Base-by-base conservation (phyloP, 75 land plant species). In the Cupressus sempervirens region DNA sequence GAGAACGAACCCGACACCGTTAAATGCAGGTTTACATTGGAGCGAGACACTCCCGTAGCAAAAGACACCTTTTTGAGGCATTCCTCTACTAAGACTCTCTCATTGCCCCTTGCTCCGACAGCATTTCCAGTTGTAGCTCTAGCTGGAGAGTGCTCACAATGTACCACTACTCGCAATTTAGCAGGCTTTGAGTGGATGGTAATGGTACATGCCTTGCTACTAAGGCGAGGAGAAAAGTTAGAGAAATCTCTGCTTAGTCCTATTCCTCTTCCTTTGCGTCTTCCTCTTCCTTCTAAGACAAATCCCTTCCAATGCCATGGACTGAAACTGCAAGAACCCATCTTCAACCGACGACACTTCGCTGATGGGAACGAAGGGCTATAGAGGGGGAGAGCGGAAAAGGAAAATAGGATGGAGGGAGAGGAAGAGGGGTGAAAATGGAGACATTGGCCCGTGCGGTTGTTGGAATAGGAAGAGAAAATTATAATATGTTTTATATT, bases 61-160 rank as follows among this genome's bases (percentile, higher is more conserved):
- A 53, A 53, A 12, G 83, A 82, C 16, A 82, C 13, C 38, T 82
- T 82, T n/a, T 53, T 38, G 48, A 82, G 56, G 83, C 83, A 82
- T 4, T 82, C 83, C 65, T 35, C 38, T 32, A 82, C 83, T 7
- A 82, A 34, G 13, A 10, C 7, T 68, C 72, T 68, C 10, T 26
- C 72, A 20, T 11, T 56, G 23, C 5, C 67, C 11, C 52, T 50
- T 50, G 13, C 52, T 50, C 52, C 12, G 12, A 50, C 52, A 50
- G 10, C 52, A 50, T 50, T 50, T 50, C 52, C 52, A 50, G 52
- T 14, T 11, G 52, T 50, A 50, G 52, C 52, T 50, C 52, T 50
- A 50, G 52, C 1, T 62, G 7, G 23, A 62, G 26, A 7, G 23
- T 62, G 67, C 67, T 62, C 23, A 26, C 67, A 62, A 20, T 62